phyloP scores from a whole-genome alignment of 495 filamentous ascomycete species.

The Parmelia sp. region DNA sequence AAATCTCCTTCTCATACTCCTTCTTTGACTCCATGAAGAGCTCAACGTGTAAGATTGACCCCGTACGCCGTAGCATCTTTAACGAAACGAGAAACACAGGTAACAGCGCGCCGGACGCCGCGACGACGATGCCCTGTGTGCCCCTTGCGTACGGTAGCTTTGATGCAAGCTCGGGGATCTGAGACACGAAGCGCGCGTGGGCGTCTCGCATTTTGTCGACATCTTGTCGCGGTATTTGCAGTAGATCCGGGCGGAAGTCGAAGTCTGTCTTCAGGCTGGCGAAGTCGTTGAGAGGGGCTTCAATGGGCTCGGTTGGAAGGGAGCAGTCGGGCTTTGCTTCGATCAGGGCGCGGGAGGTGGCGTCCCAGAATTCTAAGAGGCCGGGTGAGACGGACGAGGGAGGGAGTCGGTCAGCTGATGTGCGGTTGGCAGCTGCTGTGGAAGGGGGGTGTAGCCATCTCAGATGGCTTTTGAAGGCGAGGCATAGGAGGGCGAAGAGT shows the following conservation, averaged over 20 bases:
- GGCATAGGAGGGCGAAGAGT: conserved; percentile 8
- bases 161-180: conserved; percentile 5
- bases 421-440: conserved; percentile 1
- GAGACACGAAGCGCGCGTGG: conserved; percentile 17
- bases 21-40: conserved; percentile 47
- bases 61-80: conserved; percentile 52
- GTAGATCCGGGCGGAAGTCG: conserved; percentile 14
- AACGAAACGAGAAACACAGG: conserved; percentile 46
- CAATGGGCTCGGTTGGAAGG: conserved; percentile 3
- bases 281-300: conserved; percentile 12
- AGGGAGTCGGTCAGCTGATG: not conserved
- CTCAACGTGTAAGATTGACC: conserved; percentile 52
- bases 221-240: conserved; percentile 6
- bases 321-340: conserved; percentile 12
- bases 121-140: conserved; percentile 45
- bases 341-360: conserved; percentile 7
- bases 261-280: not conserved
- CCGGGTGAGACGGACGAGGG: conserved; percentile 5
- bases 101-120: conserved; percentile 41
- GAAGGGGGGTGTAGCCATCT: not conserved
- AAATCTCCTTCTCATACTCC: conserved; percentile 48
- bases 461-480: not conserved
- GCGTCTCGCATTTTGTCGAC: conserved; percentile 15
- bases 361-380: conserved; percentile 15
- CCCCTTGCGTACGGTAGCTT: conserved; percentile 13